A percentile compares a stretch with the other conserved stretches of the same genome.
phyloP scores from a whole-genome alignment of 2,329 filamentous ascomycete species.

The Sporothrix mexicana region DNA sequence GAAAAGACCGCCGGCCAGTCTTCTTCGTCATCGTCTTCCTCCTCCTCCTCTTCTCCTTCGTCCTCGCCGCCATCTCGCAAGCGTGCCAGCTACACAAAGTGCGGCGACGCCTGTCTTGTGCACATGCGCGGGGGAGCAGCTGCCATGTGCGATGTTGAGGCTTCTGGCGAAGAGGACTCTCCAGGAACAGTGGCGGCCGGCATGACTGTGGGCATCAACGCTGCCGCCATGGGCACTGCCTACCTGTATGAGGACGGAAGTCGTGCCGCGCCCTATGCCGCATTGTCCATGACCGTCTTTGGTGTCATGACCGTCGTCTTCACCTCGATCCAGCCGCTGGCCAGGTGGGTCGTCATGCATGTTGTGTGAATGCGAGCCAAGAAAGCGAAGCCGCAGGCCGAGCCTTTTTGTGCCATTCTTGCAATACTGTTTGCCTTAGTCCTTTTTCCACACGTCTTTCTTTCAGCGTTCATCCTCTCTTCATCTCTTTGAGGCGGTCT shows the following conservation, averaged over 20 bases:
- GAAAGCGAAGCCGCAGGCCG: background rate
- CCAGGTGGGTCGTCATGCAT: constrained; percentile 46
- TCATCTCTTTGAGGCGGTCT: background rate
- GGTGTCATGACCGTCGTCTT: constrained; percentile 63
- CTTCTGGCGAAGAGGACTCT: constrained; percentile 39
- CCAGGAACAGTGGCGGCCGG: constrained; percentile 55
- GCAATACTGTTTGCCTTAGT: background rate
- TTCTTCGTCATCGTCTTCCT: background rate
- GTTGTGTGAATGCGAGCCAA: constrained; percentile 36
- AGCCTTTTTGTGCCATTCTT: background rate
- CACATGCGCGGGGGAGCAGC: constrained; percentile 23
- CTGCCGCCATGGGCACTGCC: constrained; percentile 64
- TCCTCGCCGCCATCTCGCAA: background rate
- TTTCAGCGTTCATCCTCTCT: background rate
- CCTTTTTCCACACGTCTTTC: background rate
- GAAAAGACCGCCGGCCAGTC: constrained; percentile 32
- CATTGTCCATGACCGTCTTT: constrained; percentile 63
- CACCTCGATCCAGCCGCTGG: constrained; percentile 56
- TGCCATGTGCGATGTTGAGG: no score
- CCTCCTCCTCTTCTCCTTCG: background rate
- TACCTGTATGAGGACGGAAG: constrained; percentile 61
- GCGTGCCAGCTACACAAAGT: constrained; percentile 15
- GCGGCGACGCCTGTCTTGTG: constrained; percentile 6
- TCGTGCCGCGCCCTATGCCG: constrained; percentile 61
- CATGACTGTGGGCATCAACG: constrained; percentile 62